phyloP scores from a whole-genome alignment of 225 moss, liverwort and hornwort species.

The Thuidium tamariscinum region DNA sequence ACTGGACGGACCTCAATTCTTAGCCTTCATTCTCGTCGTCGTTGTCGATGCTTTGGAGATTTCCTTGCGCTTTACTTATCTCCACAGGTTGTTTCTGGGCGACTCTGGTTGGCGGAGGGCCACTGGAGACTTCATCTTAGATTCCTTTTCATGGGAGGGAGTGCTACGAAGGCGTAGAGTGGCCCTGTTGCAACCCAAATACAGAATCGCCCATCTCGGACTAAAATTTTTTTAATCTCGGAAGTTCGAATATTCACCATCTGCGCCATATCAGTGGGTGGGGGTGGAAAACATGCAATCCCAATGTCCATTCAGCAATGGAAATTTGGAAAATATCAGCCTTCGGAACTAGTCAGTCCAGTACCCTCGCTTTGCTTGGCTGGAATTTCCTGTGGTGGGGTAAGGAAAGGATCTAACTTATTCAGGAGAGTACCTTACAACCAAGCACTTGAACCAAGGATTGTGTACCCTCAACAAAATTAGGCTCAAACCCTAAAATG shows the following conservation, averaged over 20 bases:
- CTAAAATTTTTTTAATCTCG: background rate
- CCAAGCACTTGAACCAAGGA: too few species aligned
- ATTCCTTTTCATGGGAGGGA: background rate
- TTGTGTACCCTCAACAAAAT: background rate
- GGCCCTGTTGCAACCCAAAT: background rate
- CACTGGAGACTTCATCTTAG: background rate
- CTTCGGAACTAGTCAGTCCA: background rate
- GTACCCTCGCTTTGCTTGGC: background rate
- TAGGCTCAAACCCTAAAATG: background rate
- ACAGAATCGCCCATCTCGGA: too few species aligned
- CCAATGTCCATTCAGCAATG: background rate
- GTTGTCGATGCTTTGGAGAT: background rate
- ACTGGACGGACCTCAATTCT: background rate
- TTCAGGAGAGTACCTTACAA: too few species aligned
- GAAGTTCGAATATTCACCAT: background rate
- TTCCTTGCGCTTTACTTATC: background rate
- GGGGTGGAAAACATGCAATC: background rate
- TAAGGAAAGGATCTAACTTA: too few species aligned
- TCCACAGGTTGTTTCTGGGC: background rate
- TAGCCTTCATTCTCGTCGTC: background rate
- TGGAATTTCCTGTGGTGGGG: background rate
- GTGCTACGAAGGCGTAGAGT: background rate
- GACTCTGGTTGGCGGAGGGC: background rate
- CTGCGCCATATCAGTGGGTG: too few species aligned
- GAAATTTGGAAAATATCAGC: background rate